These are phyloP conservation scores for Nepenthes gracilis DNA, from an alignment of 148 eudicot genomes.

Conservation along the genomic window DNA sequence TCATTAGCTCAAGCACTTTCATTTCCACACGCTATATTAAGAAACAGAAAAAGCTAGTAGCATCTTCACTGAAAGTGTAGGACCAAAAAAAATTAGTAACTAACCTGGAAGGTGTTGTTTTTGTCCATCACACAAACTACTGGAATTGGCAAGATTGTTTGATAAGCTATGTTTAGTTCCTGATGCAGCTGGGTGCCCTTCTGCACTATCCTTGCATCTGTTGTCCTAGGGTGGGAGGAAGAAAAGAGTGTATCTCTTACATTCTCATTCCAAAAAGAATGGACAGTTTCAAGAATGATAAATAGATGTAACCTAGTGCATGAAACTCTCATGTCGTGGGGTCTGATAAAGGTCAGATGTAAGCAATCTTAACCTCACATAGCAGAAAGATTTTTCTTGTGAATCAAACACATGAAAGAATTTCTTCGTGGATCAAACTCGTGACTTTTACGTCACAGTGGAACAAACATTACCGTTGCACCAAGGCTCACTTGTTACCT, in stretches of 20 bases:
- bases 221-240: slow-evolving; percentile 33
- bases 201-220: slow-evolving; percentile 21
- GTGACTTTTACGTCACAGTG: too few relatives aligned
- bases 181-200: slow-evolving; percentile 25
- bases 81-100: slow-evolving; percentile 4
- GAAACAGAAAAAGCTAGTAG: too few relatives aligned
- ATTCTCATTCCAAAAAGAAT: neutral
- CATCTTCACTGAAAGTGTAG: neutral
- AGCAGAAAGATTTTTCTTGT: too few relatives aligned
- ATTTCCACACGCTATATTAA: neutral
- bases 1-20: too few relatives aligned
- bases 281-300: neutral
- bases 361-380: too few relatives aligned
- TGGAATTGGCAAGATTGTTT: slow-evolving; percentile 23
- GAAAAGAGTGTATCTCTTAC: slow-evolving; percentile 1
- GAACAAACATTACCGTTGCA: too few relatives aligned
- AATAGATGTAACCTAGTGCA: too few relatives aligned
- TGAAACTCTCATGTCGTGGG: too few relatives aligned
- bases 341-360: too few relatives aligned
- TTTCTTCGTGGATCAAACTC: too few relatives aligned
- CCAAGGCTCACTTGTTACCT: too few relatives aligned
- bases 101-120: slow-evolving; percentile 43
- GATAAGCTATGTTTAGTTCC: slow-evolving; percentile 26
- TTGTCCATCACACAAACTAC: slow-evolving; percentile 34
- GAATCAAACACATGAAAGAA: too few relatives aligned